These are phyloP conservation scores for Stephania yunnanensis DNA, from an alignment of 164 flowering plant genomes.

Conservation along the genomic window DNA sequence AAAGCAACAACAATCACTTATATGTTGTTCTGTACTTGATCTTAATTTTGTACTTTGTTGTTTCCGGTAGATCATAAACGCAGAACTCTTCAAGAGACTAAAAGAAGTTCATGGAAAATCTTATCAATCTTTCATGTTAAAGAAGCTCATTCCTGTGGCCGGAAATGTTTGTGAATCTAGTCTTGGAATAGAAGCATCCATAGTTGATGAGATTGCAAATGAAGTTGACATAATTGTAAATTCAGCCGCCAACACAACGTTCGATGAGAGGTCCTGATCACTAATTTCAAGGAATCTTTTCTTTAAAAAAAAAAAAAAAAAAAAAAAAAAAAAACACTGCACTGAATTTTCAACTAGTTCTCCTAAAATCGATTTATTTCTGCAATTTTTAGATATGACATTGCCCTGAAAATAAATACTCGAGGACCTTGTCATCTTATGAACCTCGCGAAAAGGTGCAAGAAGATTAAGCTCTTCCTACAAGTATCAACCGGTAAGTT, in stretches of 20 bases:
- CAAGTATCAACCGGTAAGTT: constrained; percentile 73
- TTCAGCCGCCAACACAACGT: constrained; percentile 91
- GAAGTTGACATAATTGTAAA: constrained; percentile 77
- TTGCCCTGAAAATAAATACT: constrained; percentile 64
- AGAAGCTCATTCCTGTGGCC: constrained; percentile 73
- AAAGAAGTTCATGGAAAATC: constrained; percentile 62
- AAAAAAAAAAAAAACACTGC: neutral
- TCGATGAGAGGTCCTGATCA: constrained; percentile 68
- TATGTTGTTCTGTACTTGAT: neutral
- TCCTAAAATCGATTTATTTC: neutral
- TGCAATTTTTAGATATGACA: constrained; percentile 50
- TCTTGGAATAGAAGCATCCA: constrained; percentile 54
- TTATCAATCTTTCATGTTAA: constrained; percentile 68
- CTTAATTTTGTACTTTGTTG: neutral
- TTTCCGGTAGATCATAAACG: constrained; percentile 45
- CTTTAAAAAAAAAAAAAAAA: neutral
- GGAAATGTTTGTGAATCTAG: constrained; percentile 66
- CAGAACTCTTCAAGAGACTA: constrained; percentile 69
- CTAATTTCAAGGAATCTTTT: neutral
- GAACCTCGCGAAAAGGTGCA: constrained; percentile 64
- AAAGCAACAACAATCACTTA: neutral
- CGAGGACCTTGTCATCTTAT: constrained; percentile 58
- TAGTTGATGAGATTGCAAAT: constrained; percentile 35
- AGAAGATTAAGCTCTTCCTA: constrained; percentile 57
- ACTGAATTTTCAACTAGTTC: neutral